A percentile compares a stretch with the other conserved stretches of the same genome.
These are phyloP conservation scores for Alternaria tenuissima DNA, from an alignment of 2,329 filamentous ascomycete species.

Conservation along the genomic window DNA sequence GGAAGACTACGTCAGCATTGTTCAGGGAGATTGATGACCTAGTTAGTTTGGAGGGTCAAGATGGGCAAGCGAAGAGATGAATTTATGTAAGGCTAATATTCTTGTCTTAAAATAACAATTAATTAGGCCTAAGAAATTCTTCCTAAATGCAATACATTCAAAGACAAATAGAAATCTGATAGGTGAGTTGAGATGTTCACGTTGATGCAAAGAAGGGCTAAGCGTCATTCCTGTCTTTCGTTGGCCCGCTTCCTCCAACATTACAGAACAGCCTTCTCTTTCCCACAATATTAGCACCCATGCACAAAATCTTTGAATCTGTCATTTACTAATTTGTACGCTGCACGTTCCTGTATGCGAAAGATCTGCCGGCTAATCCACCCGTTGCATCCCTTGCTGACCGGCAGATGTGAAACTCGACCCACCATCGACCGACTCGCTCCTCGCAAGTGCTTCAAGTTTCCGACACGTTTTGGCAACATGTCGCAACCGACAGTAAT, in stretches of 20 bases:
- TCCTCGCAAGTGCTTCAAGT: constrained; percentile 23
- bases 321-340: neutral
- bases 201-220: neutral
- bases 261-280: neutral
- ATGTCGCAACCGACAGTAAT: constrained; percentile 17
- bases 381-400: neutral
- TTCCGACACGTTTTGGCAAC: constrained; percentile 17
- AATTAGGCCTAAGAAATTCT: neutral
- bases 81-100: too few species aligned
- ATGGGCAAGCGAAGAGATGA: neutral
- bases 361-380: neutral
- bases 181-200: neutral
- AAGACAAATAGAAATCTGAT: neutral
- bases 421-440: constrained; percentile 31
- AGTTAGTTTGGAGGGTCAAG: constrained; percentile 20
- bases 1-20: constrained; percentile 38
- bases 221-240: neutral
- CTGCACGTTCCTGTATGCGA: neutral
- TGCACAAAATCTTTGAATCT: neutral
- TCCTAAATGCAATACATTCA: neutral
- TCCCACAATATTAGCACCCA: too few species aligned
- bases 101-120: neutral
- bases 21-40: constrained; percentile 42
- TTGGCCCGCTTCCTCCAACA: neutral
- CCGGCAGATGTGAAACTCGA: constrained; percentile 35